Percentiles rank a stretch among this genome's conserved stretches.
Evolutionary conservation across 176 grass and related monocot species (phyloP).

Genomic region (Zea mays): Zm-B73-REFERENCE-NAM-5.0 NC_050100.1:223950001-223950500

Average conservation of each 20-base stretch:
- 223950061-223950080: neutral
- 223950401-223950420: constrained; percentile 96
- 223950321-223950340: neutral
- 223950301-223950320: neutral
- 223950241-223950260: constrained; percentile 8
- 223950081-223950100: neutral
- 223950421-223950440: constrained; percentile 86
- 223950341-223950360: neutral
- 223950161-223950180: constrained; percentile 39
- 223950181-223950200: constrained; percentile 57
- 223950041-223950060: neutral
- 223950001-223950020: constrained; percentile 23
- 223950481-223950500: constrained; percentile 57
- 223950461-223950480: constrained; percentile 84
- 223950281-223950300: constrained; percentile 11
- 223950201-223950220: constrained; percentile 36
- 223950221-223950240: neutral
- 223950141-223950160: neutral
- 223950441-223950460: constrained; percentile 86
- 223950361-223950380: constrained; percentile 74
- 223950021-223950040: neutral
- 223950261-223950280: neutral
- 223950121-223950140: constrained; percentile 9
- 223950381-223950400: constrained; percentile 93
- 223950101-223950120: constrained; percentile 3